phyloP scores from a whole-genome alignment of 2,329 filamentous ascomycete genomes.

The Madurella fahalii region DNA sequence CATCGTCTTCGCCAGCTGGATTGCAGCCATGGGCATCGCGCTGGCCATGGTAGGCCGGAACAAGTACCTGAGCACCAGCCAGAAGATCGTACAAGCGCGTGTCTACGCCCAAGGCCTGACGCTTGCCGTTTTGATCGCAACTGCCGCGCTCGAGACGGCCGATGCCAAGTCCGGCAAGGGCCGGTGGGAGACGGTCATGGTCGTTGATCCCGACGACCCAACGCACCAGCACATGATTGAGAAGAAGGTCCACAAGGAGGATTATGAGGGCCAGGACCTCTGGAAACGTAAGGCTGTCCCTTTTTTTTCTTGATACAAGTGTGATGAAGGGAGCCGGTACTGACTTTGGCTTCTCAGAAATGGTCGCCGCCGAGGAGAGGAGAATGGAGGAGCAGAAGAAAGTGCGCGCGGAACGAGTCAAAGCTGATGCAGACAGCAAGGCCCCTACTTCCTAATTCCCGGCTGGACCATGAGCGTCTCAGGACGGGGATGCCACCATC shows the following conservation, averaged over 20 bases:
- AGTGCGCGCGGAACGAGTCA: conserved; percentile 25
- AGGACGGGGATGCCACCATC: background rate
- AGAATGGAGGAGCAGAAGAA: conserved; percentile 43
- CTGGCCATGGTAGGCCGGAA: conserved; percentile 74
- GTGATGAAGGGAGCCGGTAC: background rate
- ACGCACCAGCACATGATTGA: conserved; percentile 79
- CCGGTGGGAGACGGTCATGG: conserved; percentile 79
- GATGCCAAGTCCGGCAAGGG: conserved; percentile 74
- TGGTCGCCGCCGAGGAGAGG: conserved; percentile 76
- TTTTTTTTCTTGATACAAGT: background rate
- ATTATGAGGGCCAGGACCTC: conserved; percentile 83
- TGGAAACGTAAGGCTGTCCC: conserved; percentile 69
- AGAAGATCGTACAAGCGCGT: conserved; percentile 92
- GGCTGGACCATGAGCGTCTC: background rate
- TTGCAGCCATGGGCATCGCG: conserved; percentile 72
- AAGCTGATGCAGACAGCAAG: conserved; percentile 22
- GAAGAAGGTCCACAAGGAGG: conserved; percentile 82
- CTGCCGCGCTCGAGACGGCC: conserved; percentile 72
- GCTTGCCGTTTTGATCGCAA: conserved; percentile 75
- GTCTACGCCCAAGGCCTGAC: conserved; percentile 91
- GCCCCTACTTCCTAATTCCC: conserved; percentile 17
- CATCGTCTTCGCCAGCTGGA: conserved; percentile 79
- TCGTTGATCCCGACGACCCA: conserved; percentile 76
- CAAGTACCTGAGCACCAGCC: conserved; percentile 66
- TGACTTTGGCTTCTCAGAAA: conserved; percentile 49